Evolutionary conservation across 371 early-diverging fungal genomes (phyloP), one percentile per base, ranked within the genome.

Genomic region (Choanephora cucurbitarum): DNA sequence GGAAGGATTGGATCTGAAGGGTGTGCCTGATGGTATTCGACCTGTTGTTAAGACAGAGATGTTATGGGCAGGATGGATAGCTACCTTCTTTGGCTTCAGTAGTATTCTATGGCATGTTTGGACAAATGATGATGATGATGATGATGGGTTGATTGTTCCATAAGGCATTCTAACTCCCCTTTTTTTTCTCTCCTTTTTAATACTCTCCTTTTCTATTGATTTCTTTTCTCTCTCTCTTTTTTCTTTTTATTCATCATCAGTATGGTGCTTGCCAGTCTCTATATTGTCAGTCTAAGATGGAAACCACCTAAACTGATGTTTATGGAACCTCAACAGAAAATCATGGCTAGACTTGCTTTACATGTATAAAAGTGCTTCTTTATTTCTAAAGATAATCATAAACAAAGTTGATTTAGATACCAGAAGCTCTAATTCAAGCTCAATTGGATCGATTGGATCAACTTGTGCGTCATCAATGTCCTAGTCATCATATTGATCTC

Each of bases 81-180:
- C 83, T 19, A 89, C 89, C 22, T 48, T 91, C 7, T 43, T 88
- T 18, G 91, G 91, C 44, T 66, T 88, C 23, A 74, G 62, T 21
- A 77, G 85, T 1, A 84, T 90, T 22, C 53, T 89, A 37, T 91
- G 91, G 90, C 90, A 85, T 45, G 76, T 82, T 17, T 64, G 64
- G 64, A 59, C 55, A 15, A 59, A 64, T 28, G 10, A 32, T n/a
- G n/a, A n/a, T n/a, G n/a, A n/a, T n/a, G n/a, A n/a, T n/a, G n/a
- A n/a, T n/a, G n/a, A n/a, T n/a, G n/a, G n/a, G n/a, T n/a, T n/a
- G n/a, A n/a, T n/a, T n/a, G n/a, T n/a, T n/a, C n/a, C n/a, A n/a
- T n/a, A n/a, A n/a, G n/a, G n/a, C n/a, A n/a, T n/a, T n/a, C n/a
- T n/a, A n/a, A n/a, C n/a, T n/a, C n/a, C n/a, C 7, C 7, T 28